Conservation (phyloP, 805 yeast genomes). For the Teunomyces tritomae region DNA sequence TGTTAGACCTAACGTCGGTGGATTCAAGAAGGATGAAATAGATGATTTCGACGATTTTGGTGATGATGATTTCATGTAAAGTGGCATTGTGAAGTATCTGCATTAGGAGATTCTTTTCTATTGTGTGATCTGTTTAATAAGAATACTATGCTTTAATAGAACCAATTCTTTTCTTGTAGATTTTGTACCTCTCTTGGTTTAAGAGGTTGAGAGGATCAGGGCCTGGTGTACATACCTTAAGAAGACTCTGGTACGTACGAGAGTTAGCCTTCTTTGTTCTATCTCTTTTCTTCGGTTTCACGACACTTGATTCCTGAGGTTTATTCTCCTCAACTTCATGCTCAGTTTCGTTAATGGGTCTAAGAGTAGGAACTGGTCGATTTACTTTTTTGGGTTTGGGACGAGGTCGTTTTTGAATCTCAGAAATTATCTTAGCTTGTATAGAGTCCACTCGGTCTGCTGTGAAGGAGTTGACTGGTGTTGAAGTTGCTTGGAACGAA, state of each 20-base stretch:
- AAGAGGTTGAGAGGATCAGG: constrained; percentile 15
- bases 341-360: background rate
- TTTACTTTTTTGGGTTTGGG: background rate
- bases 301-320: background rate
- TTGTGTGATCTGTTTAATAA: background rate
- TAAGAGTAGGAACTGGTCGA: background rate
- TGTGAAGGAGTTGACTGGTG: constrained; percentile 8
- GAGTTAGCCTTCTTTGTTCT: background rate
- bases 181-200: background rate
- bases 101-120: background rate
- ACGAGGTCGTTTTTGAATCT: constrained; percentile 3
- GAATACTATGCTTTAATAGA: constrained; percentile 1
- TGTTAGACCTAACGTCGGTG: constrained; percentile 57
- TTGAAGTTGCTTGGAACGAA: constrained; percentile 14
- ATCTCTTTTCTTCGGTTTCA: background rate
- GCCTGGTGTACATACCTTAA: constrained; percentile 8
- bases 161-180: constrained; percentile 2
- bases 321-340: background rate
- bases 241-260: constrained; percentile 1
- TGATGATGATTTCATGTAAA: constrained; percentile 81
- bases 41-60: constrained; percentile 57
- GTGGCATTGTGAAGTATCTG: constrained; percentile 1
- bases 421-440: constrained; percentile 5
- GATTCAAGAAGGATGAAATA: constrained; percentile 65
- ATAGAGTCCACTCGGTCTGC: background rate